Percentiles rank a stretch among this genome's conserved stretches.
Evolutionary conservation across 2,329 filamentous ascomycete genomes (phyloP).

Genomic region (Simplicillium sp.): DNA sequence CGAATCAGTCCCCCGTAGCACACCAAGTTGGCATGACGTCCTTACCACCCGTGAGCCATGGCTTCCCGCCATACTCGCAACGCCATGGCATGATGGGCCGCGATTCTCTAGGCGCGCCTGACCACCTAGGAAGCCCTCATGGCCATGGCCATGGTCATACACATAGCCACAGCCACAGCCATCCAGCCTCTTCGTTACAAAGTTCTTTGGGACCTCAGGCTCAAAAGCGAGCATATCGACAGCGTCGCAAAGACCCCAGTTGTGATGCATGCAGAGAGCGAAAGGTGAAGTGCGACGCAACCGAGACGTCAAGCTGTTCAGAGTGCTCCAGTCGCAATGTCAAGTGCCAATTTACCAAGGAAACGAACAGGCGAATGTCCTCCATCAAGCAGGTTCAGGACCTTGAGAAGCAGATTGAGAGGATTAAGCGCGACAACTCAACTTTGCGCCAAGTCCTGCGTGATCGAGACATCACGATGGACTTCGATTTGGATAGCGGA

Average conservation of each 20-base stretch:
- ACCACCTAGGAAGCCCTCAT: too few species aligned
- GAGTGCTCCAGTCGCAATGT: conserved; percentile 95
- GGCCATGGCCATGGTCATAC: too few species aligned
- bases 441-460: conserved; percentile 59
- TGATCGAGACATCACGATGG: conserved; percentile 39
- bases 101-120: conserved; percentile 46
- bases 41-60: conserved; percentile 35
- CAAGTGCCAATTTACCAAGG: conserved; percentile 97
- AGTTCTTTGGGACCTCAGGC: conserved; percentile 35
- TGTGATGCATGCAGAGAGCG: conserved; percentile 92
- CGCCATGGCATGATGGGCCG: conserved; percentile 44
- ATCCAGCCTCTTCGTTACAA: conserved; percentile 32
- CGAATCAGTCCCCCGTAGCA: conserved; percentile 8
- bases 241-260: conserved; percentile 90
- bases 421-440: conserved; percentile 70
- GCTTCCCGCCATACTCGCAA: conserved; percentile 45
- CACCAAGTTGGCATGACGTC: conserved; percentile 39
- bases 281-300: conserved; percentile 87
- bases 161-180: conserved; percentile 41
- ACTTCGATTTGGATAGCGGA: conserved; percentile 34
- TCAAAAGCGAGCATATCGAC: conserved; percentile 89
- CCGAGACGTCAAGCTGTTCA: conserved; percentile 90
- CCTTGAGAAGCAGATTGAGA: conserved; percentile 80
- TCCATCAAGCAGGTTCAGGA: conserved; percentile 99
- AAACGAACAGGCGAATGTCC: conserved; percentile 97